Base-by-base conservation (phyloP, 1,284 basidiomycete genomes). In the Chalciporus sp. region DNA sequence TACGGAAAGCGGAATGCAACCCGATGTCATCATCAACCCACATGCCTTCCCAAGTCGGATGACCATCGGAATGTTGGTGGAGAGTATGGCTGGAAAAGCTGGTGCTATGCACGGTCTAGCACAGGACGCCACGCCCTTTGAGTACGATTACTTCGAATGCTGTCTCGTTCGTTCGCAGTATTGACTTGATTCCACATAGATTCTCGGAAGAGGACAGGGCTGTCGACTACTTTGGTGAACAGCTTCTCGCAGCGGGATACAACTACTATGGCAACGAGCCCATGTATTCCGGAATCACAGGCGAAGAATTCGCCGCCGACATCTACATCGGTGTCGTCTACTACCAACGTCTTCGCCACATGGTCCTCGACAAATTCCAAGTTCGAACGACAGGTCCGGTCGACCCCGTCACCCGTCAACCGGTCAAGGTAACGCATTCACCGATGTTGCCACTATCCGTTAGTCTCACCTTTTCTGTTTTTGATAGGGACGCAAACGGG, bases 51-150 rank as follows among this genome's bases (percentile, higher is more conserved):
- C 97, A 1, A 94, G 90, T 78, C 94, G 97, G 64, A 99, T 99
- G 97, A 99, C 97, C 7, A 99, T 99, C 65, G 97, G 97, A 55
- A 99, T 99, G 97, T 87, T 99, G 69, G 95, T 99, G 58, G 97
- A 99, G 81, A 95, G 92, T 73, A 90, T 99, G 85, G 97, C 97
- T 1, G 97, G 95, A 40, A 99, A 99, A 73, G 92, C 96, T 1
- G 97, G 97, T 56, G 93, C 96, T 2, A 92, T 99, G 90, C 97
- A 99, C 67, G 97, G 97, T 42, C 80, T 99, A 37, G 94, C 95
- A 5, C 97, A 99, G 72, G 97, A 99, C 74, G 96, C 94, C 14
- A 99, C 97, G 23, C 97, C 95, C 23, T 98, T 98, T 83, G 90
- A 91, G 92, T 95, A 68, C 63, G 61, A 84, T 73, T 29, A 26